phyloP scores from a whole-genome alignment of 192 early-diverging fungal species.

The Podila clonocystis region DNA sequence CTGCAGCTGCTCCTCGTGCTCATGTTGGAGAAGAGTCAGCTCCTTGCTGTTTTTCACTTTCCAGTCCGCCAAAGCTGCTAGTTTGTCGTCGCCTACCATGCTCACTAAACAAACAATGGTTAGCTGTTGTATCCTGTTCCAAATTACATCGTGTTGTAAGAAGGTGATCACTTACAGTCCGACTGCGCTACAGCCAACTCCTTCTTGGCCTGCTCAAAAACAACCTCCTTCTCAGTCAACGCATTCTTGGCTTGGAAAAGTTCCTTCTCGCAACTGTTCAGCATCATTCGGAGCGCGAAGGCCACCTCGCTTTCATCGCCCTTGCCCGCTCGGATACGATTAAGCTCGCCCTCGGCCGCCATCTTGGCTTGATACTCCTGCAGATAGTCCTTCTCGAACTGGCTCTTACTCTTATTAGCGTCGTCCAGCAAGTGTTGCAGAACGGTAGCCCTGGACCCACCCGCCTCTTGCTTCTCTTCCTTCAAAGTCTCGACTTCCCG shows the following conservation, averaged over 20 bases:
- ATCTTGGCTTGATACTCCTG: slow-evolving; percentile 62
- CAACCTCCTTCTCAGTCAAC: slow-evolving; percentile 34
- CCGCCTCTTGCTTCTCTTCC: slow-evolving; percentile 36
- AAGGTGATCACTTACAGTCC: slow-evolving; percentile 40
- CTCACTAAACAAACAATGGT: slow-evolving; percentile 12
- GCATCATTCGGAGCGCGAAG: slow-evolving; percentile 22
- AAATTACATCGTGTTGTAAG: too few species aligned
- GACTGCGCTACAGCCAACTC: slow-evolving; percentile 37
- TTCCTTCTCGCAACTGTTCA: slow-evolving; percentile 40
- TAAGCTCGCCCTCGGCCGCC: slow-evolving; percentile 46
- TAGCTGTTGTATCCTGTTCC: too few species aligned
- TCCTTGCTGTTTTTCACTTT: slow-evolving; percentile 33
- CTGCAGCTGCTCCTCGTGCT: slow-evolving; percentile 47
- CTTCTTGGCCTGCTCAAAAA: slow-evolving; percentile 40
- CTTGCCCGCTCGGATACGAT: slow-evolving; percentile 29
- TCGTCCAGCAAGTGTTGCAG: slow-evolving; percentile 74
- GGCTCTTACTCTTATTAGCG: slow-evolving; percentile 61
- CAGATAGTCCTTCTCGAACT: slow-evolving; percentile 71
- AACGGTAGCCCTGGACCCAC: slow-evolving; percentile 50
- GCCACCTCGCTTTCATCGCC: slow-evolving; percentile 32
- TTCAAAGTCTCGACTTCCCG: slow-evolving; percentile 45
- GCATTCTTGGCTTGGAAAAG: slow-evolving; percentile 30
- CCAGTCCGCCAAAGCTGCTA: slow-evolving; percentile 29
- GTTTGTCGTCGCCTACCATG: slow-evolving; percentile 31
- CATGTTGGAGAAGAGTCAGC: slow-evolving; percentile 42